These are phyloP conservation scores for Pholiota conissans DNA, from an alignment of 768 basidiomycete genomes.

Conservation along the genomic window DNA sequence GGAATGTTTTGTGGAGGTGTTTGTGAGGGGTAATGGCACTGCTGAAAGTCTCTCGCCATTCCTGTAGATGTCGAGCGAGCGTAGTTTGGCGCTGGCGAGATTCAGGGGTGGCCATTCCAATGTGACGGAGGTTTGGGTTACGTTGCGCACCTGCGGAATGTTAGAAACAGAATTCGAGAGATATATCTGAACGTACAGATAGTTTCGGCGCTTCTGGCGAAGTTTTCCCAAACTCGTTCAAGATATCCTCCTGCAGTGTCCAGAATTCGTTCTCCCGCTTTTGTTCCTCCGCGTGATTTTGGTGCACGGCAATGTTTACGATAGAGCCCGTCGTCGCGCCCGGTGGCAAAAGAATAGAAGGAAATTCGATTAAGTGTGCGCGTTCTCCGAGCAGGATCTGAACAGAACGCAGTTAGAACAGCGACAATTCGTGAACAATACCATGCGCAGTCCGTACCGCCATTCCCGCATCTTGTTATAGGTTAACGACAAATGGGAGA, in stretches of 20 bases:
- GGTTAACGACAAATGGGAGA: background rate
- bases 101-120: slow-evolving; percentile 91
- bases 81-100: slow-evolving; percentile 82
- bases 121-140: slow-evolving; percentile 95
- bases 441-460: slow-evolving; percentile 53
- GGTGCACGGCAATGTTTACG: slow-evolving; percentile 93
- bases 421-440: background rate
- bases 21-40: slow-evolving; percentile 79
- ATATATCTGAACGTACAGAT: slow-evolving; percentile 45
- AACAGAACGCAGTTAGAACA: too few species aligned
- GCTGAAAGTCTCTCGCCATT: slow-evolving; percentile 86
- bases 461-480: slow-evolving; percentile 81
- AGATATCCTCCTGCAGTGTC: slow-evolving; percentile 79
- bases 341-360: slow-evolving; percentile 90
- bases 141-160: slow-evolving; percentile 70
- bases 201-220: slow-evolving; percentile 76
- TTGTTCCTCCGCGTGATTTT: slow-evolving; percentile 83
- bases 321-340: slow-evolving; percentile 94
- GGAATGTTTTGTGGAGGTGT: slow-evolving; percentile 87
- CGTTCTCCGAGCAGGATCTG: slow-evolving; percentile 92
- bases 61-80: slow-evolving; percentile 90
- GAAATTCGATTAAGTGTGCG: slow-evolving; percentile 97
- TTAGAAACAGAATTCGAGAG: background rate
- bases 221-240: slow-evolving; percentile 66
- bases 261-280: slow-evolving; percentile 81